Evolutionary conservation across 2,329 filamentous ascomycete species (phyloP).

Genomic region (Cercospora zeae-maydis): DNA sequence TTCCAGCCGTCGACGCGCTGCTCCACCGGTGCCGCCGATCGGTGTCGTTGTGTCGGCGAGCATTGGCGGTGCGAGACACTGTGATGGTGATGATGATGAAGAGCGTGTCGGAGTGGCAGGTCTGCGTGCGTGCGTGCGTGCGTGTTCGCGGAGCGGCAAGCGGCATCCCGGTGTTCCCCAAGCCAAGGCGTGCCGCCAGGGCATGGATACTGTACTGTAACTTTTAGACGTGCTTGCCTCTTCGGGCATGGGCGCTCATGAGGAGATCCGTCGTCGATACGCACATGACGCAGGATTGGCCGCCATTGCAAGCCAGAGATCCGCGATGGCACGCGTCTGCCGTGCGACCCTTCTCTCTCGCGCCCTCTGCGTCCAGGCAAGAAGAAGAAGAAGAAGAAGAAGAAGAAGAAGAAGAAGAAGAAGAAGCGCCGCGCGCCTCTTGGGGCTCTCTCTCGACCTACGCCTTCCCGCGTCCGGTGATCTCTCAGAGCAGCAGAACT

Average conservation of each 20-base stretch:
- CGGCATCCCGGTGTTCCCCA: neutral
- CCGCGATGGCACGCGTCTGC: neutral
- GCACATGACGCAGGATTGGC: conserved; percentile 3
- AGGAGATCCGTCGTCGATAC: neutral
- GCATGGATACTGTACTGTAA: too few relatives aligned
- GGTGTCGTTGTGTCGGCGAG: neutral
- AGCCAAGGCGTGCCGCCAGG: conserved; percentile 6
- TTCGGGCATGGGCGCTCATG: conserved; percentile 3
- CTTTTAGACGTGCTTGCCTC: conserved; percentile 1
- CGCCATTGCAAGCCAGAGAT: neutral
- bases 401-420: neutral
- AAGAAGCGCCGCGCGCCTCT: neutral
- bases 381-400: neutral
- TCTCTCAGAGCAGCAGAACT: conserved; percentile 7
- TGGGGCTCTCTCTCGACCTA: neutral
- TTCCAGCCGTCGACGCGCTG: neutral
- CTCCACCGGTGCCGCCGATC: neutral
- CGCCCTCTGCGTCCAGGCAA: neutral
- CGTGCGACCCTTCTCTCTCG: neutral
- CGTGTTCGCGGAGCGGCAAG: neutral
- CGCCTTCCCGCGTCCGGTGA: conserved; percentile 6
- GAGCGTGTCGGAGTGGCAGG: neutral
- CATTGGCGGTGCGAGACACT: neutral
- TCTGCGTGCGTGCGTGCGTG: neutral
- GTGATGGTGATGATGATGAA: too few relatives aligned